phyloP scores from a whole-genome alignment of 495 filamentous ascomycete genomes.

The Daldinia decipiens region DNA sequence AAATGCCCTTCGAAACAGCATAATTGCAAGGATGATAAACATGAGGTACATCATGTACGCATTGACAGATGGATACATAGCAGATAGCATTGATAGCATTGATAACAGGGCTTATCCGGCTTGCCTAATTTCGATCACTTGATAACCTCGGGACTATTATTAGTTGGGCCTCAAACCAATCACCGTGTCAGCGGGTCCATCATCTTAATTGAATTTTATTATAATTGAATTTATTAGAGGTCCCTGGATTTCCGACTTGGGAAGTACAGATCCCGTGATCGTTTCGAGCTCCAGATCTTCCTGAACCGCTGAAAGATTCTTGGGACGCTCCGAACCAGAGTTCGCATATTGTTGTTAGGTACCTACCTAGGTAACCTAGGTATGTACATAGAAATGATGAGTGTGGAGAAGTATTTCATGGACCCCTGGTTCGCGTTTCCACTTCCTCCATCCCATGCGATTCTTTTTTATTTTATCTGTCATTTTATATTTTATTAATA shows the following conservation, averaged over 20 bases:
- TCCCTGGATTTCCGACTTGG: conserved; percentile 7
- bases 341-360: conserved; percentile 21
- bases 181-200: conserved; percentile 10
- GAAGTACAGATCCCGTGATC: conserved; percentile 32
- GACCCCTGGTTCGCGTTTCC: conserved; percentile 2
- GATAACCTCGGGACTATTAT: conserved; percentile 28
- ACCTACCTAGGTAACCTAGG: no score
- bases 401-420: conserved; percentile 22
- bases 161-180: conserved; percentile 12
- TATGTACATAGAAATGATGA: no score
- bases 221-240: no score
- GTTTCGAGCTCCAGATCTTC: conserved; percentile 33
- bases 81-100: not conserved
- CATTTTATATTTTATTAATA: conserved; percentile 15
- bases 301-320: conserved; percentile 27
- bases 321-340: conserved; percentile 28
- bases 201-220: no score
- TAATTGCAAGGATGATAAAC: not conserved
- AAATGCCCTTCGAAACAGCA: not conserved
- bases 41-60: not conserved
- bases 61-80: not conserved
- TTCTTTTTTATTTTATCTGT: conserved; percentile 29
- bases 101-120: conserved; percentile 9
- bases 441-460: conserved; percentile 1
- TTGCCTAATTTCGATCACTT: conserved; percentile 18